Conservation (phyloP, 2,329 filamentous ascomycete species). For the Ophiostoma angusticollis region DNA sequence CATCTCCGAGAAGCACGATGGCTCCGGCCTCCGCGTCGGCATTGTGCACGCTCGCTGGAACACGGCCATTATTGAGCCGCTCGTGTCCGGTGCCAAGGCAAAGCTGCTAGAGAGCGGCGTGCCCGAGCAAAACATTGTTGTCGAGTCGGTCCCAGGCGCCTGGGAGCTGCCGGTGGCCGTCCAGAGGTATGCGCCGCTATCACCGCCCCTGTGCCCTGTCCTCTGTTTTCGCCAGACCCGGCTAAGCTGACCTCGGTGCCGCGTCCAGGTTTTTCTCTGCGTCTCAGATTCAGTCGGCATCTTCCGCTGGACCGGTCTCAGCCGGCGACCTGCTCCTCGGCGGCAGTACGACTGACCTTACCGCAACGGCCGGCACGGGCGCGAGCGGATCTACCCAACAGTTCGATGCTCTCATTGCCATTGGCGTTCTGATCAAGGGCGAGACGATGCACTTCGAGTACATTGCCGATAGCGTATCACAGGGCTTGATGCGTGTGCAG, state of each 20-base stretch:
- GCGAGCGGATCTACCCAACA: slow-evolving; percentile 38
- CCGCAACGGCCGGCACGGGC: slow-evolving; percentile 49
- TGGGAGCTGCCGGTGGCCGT: slow-evolving; percentile 91
- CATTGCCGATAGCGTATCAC: slow-evolving; percentile 80
- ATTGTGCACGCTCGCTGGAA: slow-evolving; percentile 98
- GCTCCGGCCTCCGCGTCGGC: slow-evolving; percentile 69
- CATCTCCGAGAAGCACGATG: slow-evolving; percentile 46
- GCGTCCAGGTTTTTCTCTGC: slow-evolving; percentile 60
- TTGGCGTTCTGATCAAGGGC: slow-evolving; percentile 95
- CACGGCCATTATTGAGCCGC: slow-evolving; percentile 68
- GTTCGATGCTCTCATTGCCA: slow-evolving; percentile 89
- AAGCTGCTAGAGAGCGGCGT: slow-evolving; percentile 70
- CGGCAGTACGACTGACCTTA: slow-evolving; percentile 57
- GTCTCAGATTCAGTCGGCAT: slow-evolving; percentile 70
- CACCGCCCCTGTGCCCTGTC: slow-evolving; percentile 5
- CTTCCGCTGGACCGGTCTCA: slow-evolving; percentile 43
- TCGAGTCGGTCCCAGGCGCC: slow-evolving; percentile 81
- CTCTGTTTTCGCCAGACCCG: background rate
- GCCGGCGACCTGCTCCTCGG: slow-evolving; percentile 63
- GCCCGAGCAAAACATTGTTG: slow-evolving; percentile 72
- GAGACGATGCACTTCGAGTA: slow-evolving; percentile 99
- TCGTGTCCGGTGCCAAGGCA: slow-evolving; percentile 68
- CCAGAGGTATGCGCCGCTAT: slow-evolving; percentile 50
- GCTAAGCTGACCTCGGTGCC: slow-evolving; percentile 1
- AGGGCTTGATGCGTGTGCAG: slow-evolving; percentile 89